phyloP scores from a whole-genome alignment of 208 protist genomes.

The Trypanosoma congolense region DNA sequence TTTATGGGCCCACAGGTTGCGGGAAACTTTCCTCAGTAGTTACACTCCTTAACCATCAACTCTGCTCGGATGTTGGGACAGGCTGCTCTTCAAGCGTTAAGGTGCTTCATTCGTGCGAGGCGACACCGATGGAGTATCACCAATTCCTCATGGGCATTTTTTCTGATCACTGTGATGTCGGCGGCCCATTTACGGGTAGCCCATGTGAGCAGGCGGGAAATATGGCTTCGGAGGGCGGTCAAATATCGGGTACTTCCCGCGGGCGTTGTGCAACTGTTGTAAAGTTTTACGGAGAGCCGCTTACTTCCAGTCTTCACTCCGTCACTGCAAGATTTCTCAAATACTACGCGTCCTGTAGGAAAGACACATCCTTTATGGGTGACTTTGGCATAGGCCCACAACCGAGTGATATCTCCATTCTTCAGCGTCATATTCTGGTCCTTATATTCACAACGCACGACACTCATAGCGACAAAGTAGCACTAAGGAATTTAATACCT shows the following conservation, averaged over 20 bases:
- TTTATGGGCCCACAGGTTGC: conserved; percentile 76
- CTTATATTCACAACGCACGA: conserved; percentile 85
- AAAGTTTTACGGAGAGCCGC: conserved; percentile 76
- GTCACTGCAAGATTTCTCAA: conserved; percentile 49
- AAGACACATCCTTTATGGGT: not conserved
- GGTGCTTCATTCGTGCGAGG: conserved; percentile 23
- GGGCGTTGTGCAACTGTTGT: conserved; percentile 17
- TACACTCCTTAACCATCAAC: conserved; percentile 32
- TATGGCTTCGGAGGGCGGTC: not conserved
- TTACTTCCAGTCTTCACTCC: conserved; percentile 29
- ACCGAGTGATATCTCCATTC: not conserved
- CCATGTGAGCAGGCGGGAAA: not conserved
- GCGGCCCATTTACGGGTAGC: not conserved
- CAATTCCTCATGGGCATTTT: conserved; percentile 30
- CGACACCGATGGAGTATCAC: conserved; percentile 19
- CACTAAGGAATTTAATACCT: conserved; percentile 40
- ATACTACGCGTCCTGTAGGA: conserved; percentile 39
- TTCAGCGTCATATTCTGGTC: conserved; percentile 53
- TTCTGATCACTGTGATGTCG: conserved; percentile 3
- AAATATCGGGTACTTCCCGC: not conserved
- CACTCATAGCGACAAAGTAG: conserved; percentile 76
- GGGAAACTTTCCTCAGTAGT: conserved; percentile 63
- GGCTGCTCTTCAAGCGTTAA: conserved; percentile 2
- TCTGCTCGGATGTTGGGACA: not conserved
- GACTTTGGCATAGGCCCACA: not conserved